Conservation (phyloP, 2,329 filamentous ascomycete species). For the Penicillium sp. region DNA sequence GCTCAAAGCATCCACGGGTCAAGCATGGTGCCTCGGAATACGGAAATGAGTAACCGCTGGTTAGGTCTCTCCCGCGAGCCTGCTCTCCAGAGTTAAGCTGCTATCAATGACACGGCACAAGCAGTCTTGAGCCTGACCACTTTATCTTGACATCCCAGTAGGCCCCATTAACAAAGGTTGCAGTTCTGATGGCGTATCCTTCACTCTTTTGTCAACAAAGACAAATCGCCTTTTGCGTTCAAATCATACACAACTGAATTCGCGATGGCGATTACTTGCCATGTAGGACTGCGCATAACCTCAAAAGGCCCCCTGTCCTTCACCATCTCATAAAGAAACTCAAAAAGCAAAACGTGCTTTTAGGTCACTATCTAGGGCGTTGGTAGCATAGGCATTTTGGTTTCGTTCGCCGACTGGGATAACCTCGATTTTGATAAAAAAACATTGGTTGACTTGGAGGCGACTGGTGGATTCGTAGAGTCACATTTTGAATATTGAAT, state of each 20-base stretch:
- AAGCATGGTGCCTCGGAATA: no score
- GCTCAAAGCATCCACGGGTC: no score
- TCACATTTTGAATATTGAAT: constrained; percentile 1
- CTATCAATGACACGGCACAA: no score
- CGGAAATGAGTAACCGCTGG: no score
- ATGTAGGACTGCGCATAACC: not conserved
- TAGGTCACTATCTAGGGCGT: not conserved
- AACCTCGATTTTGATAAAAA: constrained; percentile 1
- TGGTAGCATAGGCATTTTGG: not conserved
- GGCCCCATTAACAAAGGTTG: not conserved
- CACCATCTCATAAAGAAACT: not conserved
- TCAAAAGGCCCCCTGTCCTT: not conserved
- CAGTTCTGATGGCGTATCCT: not conserved
- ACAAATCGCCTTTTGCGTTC: not conserved
- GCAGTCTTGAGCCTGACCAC: not conserved
- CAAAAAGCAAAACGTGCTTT: not conserved
- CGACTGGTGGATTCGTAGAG: not conserved
- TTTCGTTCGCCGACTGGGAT: not conserved
- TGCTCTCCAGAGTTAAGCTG: no score
- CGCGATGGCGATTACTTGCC: not conserved
- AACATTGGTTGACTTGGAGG: constrained; percentile 1
- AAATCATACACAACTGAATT: constrained; percentile 2
- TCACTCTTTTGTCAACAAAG: not conserved
- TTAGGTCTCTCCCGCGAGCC: no score
- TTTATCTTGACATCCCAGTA: not conserved